Percentiles rank a stretch among this genome's conserved stretches.
phyloP scores from a whole-genome alignment of 306 rosid genomes.

The Malus domestica region ASM211411v1 NC_041793.1:5669501-5670000 shows the following conservation, averaged over 20 bases:
- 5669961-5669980: constrained; percentile 6
- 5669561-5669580: background rate
- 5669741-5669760: background rate
- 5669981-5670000: constrained; percentile 40
- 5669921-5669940: background rate
- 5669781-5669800: background rate
- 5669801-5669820: background rate
- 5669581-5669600: background rate
- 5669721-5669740: background rate
- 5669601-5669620: background rate
- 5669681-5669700: background rate
- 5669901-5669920: constrained; percentile 1
- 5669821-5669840: constrained; percentile 1
- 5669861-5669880: background rate
- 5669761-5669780: background rate
- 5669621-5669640: background rate
- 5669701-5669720: background rate
- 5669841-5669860: background rate
- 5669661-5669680: background rate
- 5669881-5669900: background rate
- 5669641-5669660: background rate
- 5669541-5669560: background rate
- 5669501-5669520: background rate
- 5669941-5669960: background rate
- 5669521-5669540: background rate